Base-by-base conservation (phyloP, 2,329 filamentous ascomycete species). In the Phaeosphaeriaceae sp. region DNA sequence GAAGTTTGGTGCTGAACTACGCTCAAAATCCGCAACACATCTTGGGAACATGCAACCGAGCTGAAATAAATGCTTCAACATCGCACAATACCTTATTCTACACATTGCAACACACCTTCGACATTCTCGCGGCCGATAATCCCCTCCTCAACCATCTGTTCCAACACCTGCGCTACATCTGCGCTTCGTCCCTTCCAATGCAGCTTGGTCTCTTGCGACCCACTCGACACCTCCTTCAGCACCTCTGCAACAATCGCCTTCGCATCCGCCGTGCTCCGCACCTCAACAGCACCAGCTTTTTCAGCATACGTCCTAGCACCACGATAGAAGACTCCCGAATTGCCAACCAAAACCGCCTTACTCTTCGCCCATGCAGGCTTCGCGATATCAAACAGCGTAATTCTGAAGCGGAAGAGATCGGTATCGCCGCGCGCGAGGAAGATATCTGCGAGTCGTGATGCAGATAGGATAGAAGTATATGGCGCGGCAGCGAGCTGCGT, bases 111-210 rank as follows among this genome's bases (percentile, higher is more conserved):
- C 48, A 75, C 51, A 0, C 64, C 67, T 9, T 73, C 66, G 1
- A 56, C 70, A 52, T 72, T 63, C 47, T 70, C 71, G 28, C 56
- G 58, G 9, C 69, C 75, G 21, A 85, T 73, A 63, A 84, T 67
- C 2, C 83, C 83, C 52, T 87, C 84, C 47, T 86, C 84, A 19
- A 84, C 79, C 77, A 84, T 83, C 48, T 84, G 81, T 59, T 82
- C 80, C 24, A 84, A 73, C 24, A 83, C 80, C 54, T 77, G 73
- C 50, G 82, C 61, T 21, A 81, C 76, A 28, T 80, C 76, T n/a
- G 77, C 67, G 59, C 75, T 71, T 28, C 79, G 72, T 43, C 77
- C 73, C 43, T 76, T 78, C 65, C 81, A 73, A 52, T 76, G 76
- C 30, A 69, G 72, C 40, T 75, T 78, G 47, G 80, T 76, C 4